Base-by-base conservation (phyloP, 2,329 filamentous ascomycete genomes). In the Phyllosticta citriasiana region DNA sequence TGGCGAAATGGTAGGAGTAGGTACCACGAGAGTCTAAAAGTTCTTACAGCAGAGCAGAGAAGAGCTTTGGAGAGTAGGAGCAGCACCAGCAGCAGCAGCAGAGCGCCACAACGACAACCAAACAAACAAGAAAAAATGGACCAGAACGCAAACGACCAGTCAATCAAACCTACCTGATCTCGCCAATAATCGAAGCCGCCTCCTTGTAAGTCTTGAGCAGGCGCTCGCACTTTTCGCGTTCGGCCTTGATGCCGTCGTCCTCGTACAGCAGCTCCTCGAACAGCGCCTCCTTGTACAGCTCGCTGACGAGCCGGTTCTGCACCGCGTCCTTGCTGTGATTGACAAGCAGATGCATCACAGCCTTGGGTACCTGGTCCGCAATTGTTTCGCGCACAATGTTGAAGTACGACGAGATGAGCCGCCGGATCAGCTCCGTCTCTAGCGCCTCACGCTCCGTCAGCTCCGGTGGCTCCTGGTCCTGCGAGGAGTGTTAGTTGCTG, bases 301-400 rank as follows among this genome's bases (percentile, higher is more conserved):
- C 90, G 72, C 89, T 96, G 62, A 99, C 94, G 6, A 99, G 85
- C 54, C 94, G 84, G 76, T 99, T 99, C 76, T 99, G 94, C 33
- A 99, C 92, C 12, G 93, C 93, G 67, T 99, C 94, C 75, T 97
- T 97, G 78, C 90, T 96, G 79, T 97, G 90, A 76, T 99, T 99
- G 72, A 99, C 94, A 35, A 99, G 84, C 55, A 99, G 84, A 74
- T 99, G 94, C 94, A 99, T 99, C 67, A 99, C 88, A 4, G 94
- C 94, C 78, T 99, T 99, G 66, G 94, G 94, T 10, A 99, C 94
- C 77, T 97, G 93, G 73, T 99, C 94, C 53, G 93, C 93, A 69
- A 97, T 96, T n/a, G 91, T 93, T 77, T 99, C 94, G 65, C 94
- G 89, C 55, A 99, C 94, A 70, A 99, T 99, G 74, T 96, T 96